Base-by-base conservation (phyloP, 371 early-diverging fungal genomes). In the Apophysomyces elegans region DNA sequence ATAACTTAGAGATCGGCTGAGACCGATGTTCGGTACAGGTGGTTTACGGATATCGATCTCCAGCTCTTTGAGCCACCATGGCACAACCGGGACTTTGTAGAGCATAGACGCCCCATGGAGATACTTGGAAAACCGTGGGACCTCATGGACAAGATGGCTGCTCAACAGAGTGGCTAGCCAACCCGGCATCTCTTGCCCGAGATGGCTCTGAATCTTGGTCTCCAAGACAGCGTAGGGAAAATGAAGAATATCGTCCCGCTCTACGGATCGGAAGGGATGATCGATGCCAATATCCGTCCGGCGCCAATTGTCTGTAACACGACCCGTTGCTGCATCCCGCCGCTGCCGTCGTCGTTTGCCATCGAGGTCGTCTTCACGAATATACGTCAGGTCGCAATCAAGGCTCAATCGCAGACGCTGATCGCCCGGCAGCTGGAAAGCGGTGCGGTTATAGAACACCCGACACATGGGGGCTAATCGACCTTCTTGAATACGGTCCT, bases 201-300 rank as follows among this genome's bases (percentile, higher is more conserved):
- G 81, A 65, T 92, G 88, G 11, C 92, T 95, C 77, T 98, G 97
- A 54, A 99, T 84, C 83, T 99, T 99, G 63, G 99, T 96, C 73
- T 99, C 99, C 6, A 99, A 83, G 37, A 99, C 87, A 8, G 99
- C 99, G 73, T 98, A 98, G 13, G 99, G 99, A 84, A 99, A 99
- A 26, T 88, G 80, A 61, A 89, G 83, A 32, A 96, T 88, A 61
- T 99, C 99, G 7, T 83, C 77, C 13, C 88, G 88, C 12, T 86
- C 81, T 41, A 98, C 79, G 50, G 95, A 83, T 21, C 88, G 81
- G 77, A 99, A 99, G 4, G 98, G 99, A 74, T 91, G 91, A 58
- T 94, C 91, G 41, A 91, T 91, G n/a, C 92, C 93, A 62, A 93
- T 89, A 73, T 98, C 98, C 5, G 81, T 76, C 39, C 99, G 90